phyloP scores from a whole-genome alignment of 176 grass and related monocot genomes.

The Metroxylon sagu region DNA sequence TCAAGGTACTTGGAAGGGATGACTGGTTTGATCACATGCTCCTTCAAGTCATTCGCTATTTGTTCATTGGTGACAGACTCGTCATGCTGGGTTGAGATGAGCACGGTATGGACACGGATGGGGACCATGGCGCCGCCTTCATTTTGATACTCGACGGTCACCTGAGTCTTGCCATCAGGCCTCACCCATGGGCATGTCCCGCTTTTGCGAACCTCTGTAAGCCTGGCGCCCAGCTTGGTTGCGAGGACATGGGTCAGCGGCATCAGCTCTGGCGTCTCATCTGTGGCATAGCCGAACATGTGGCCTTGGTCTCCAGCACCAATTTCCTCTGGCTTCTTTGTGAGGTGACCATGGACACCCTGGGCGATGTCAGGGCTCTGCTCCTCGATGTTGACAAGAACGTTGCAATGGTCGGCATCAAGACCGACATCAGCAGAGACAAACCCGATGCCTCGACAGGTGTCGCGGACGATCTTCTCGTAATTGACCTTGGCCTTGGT shows the following conservation, averaged over 20 bases:
- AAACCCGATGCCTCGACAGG: constrained; percentile 7
- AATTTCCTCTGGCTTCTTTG: constrained; percentile 13
- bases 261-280: constrained; percentile 14
- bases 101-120: constrained; percentile 6
- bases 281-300: constrained; percentile 20
- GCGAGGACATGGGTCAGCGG: constrained; percentile 14
- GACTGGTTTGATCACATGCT: constrained; percentile 12
- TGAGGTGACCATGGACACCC: constrained; percentile 14
- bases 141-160: constrained; percentile 10
- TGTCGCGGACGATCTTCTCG: constrained; percentile 16
- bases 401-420: constrained; percentile 10
- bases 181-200: constrained; percentile 5
- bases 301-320: constrained; percentile 18
- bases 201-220: constrained; percentile 13
- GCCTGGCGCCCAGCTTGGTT: constrained; percentile 14
- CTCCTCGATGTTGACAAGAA: constrained; percentile 17
- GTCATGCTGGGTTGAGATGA: constrained; percentile 12
- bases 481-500: constrained; percentile 13
- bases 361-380: constrained; percentile 13
- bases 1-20: constrained; percentile 7
- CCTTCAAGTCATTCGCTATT: not conserved
- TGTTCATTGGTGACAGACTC: constrained; percentile 10
- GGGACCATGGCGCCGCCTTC: not conserved
- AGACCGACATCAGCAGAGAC: constrained; percentile 9
- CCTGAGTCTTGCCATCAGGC: constrained; percentile 12